A percentile compares a stretch with the other conserved stretches of the same genome.
Conservation (phyloP, 1,284 basidiomycete genomes). For the Rhodotorula sp. region DNA sequence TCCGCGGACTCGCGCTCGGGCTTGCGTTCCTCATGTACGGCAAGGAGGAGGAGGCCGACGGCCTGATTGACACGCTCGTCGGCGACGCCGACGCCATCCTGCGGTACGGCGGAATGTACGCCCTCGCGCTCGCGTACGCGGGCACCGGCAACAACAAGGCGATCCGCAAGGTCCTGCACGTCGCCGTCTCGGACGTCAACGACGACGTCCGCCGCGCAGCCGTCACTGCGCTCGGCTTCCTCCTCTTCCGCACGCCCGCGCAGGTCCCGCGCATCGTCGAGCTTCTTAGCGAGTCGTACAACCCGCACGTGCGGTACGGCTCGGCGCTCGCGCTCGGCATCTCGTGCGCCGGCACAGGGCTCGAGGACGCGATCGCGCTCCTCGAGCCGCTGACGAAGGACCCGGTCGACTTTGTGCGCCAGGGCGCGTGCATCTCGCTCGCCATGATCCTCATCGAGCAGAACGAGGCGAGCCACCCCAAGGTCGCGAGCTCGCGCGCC, state of each 20-base stretch:
- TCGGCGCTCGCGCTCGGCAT: constrained; percentile 92
- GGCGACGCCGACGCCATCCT: constrained; percentile 92
- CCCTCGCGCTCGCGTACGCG: constrained; percentile 88
- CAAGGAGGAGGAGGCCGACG: constrained; percentile 82
- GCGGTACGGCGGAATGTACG: constrained; percentile 94
- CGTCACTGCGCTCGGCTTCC: constrained; percentile 88
- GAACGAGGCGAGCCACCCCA: constrained; percentile 82
- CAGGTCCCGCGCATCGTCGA: constrained; percentile 95
- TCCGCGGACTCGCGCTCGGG: constrained; percentile 87
- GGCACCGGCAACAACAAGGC: constrained; percentile 92
- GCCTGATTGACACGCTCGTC: constrained; percentile 70
- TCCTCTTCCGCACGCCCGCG: constrained; percentile 90
- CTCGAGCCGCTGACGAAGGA: constrained; percentile 96
- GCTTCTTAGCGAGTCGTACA: constrained; percentile 93
- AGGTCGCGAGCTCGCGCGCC: constrained; percentile 73
- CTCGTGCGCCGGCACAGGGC: constrained; percentile 92
- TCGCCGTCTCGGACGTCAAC: constrained; percentile 94
- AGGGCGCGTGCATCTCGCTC: constrained; percentile 91
- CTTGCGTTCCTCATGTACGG: constrained; percentile 88
- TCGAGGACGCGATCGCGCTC: constrained; percentile 88
- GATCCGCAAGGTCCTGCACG: constrained; percentile 83
- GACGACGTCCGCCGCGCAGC: constrained; percentile 93
- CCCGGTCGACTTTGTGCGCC: constrained; percentile 93
- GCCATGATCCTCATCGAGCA: constrained; percentile 96
- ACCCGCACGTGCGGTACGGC: constrained; percentile 95